Percentiles rank a stretch among this genome's conserved stretches.
These are phyloP conservation scores for Penicillium robsamsonii DNA, from an alignment of 495 filamentous ascomycete species.

Conservation along the genomic window DNA sequence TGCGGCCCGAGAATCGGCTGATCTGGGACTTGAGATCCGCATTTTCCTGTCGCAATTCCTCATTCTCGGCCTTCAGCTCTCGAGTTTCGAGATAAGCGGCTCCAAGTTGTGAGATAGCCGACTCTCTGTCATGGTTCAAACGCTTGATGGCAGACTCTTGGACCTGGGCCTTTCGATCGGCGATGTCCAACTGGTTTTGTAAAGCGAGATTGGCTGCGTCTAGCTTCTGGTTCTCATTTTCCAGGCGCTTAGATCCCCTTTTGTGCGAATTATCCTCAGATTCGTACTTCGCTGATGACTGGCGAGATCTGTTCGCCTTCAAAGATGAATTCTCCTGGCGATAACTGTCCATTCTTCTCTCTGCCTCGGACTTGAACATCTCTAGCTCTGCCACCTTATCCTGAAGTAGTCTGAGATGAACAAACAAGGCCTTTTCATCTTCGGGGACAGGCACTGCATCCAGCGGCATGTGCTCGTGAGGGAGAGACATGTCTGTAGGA, in stretches of 20 bases:
- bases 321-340: conserved; percentile 56
- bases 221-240: conserved; percentile 55
- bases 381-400: conserved; percentile 64
- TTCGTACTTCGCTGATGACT: conserved; percentile 45
- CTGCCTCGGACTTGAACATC: conserved; percentile 55
- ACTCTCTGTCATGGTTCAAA: conserved; percentile 62
- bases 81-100: conserved; percentile 62
- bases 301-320: conserved; percentile 44
- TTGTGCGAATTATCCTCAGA: conserved; percentile 37
- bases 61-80: conserved; percentile 60
- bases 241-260: conserved; percentile 37
- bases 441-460: conserved; percentile 64
- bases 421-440: conserved; percentile 67
- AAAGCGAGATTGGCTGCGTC: conserved; percentile 57
- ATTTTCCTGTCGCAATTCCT: conserved; percentile 49
- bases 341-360: conserved; percentile 55
- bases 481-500: conserved; percentile 36
- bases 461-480: conserved; percentile 49
- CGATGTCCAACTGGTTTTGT: conserved; percentile 56
- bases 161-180: conserved; percentile 57
- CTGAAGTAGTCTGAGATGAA: conserved; percentile 64
- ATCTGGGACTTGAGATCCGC: conserved; percentile 46
- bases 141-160: conserved; percentile 60
- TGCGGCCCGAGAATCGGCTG: conserved; percentile 22
- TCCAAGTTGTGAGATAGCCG: conserved; percentile 60